Evolutionary conservation across 208 protist species (phyloP).

Genomic region (Herpetomonas samuelpessoai): DNA sequence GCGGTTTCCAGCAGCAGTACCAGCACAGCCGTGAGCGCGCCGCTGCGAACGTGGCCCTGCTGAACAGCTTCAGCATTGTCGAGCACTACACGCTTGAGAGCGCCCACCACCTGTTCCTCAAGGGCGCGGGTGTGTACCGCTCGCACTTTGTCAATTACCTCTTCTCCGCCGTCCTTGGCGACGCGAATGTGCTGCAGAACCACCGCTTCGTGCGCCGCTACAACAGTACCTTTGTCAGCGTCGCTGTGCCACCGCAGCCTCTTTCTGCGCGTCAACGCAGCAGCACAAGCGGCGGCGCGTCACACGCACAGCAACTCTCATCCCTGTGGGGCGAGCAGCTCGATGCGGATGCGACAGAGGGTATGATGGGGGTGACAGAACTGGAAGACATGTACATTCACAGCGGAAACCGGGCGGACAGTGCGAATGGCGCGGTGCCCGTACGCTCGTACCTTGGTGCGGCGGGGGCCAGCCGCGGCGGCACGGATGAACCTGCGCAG

Average conservation of each 20-base stretch:
- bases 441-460: neutral
- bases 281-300: neutral
- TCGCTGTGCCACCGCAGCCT: slow-evolving; percentile 52
- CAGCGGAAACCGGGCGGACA: too few species aligned
- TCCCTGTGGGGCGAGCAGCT: neutral
- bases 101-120: slow-evolving; percentile 71
- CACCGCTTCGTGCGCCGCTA: slow-evolving; percentile 65
- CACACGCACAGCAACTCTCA: neutral
- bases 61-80: slow-evolving; percentile 89
- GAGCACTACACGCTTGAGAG: slow-evolving; percentile 77
- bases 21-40: slow-evolving; percentile 13
- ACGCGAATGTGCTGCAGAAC: slow-evolving; percentile 27
- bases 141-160: slow-evolving; percentile 85
- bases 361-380: neutral
- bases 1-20: neutral
- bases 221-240: slow-evolving; percentile 70
- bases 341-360: neutral
- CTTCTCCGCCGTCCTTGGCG: slow-evolving; percentile 45
- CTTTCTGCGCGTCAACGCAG: neutral
- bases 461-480: neutral
- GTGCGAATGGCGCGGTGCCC: neutral
- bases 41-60: slow-evolving; percentile 58
- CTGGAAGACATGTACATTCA: neutral
- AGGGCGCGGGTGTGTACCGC: slow-evolving; percentile 69
- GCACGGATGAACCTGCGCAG: neutral